A percentile compares a stretch with the other conserved stretches of the same genome.
Conservation (phyloP, 139 green algal genomes). For the Chlamydomonas incerta region DNA sequence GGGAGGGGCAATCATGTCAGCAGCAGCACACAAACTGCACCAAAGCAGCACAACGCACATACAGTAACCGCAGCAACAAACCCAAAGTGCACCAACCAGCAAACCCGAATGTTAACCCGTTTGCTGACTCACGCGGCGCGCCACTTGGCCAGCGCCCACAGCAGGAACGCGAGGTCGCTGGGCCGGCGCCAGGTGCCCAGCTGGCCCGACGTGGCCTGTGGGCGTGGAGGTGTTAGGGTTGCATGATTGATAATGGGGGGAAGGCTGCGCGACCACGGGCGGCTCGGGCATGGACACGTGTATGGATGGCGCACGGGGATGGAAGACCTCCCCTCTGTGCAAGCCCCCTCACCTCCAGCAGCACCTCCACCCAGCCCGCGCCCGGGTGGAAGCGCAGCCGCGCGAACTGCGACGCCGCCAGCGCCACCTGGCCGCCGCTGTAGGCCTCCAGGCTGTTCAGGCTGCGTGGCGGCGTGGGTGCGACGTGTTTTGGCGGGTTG, state of each 20-base stretch:
- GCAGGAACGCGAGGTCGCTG: conserved; percentile 11
- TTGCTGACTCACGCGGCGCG: background rate
- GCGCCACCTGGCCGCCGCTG: conserved; percentile 21
- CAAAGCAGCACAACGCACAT: too few species aligned
- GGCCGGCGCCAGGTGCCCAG: conserved; percentile 1
- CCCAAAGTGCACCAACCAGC: too few species aligned
- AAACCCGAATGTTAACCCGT: too few species aligned
- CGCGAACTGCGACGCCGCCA: conserved; percentile 25
- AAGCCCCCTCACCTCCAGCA: background rate
- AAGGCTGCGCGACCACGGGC: too few species aligned
- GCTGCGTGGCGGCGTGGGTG: background rate
- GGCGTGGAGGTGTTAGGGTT: too few species aligned
- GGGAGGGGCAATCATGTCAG: too few species aligned
- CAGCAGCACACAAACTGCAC: too few species aligned
- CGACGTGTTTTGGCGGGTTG: background rate
- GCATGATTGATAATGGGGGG: too few species aligned
- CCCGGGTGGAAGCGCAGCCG: conserved; percentile 15
- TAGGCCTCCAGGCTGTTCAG: conserved; percentile 30
- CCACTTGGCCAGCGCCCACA: conserved; percentile 36
- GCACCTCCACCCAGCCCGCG: conserved; percentile 25
- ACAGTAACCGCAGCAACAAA: too few species aligned
- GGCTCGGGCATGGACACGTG: too few species aligned
- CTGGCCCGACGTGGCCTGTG: background rate
- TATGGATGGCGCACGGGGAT: too few species aligned
- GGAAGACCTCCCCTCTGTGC: background rate